These are phyloP conservation scores for Metschnikowia lunata DNA, from an alignment of 805 yeast species.

Conservation along the genomic window DNA sequence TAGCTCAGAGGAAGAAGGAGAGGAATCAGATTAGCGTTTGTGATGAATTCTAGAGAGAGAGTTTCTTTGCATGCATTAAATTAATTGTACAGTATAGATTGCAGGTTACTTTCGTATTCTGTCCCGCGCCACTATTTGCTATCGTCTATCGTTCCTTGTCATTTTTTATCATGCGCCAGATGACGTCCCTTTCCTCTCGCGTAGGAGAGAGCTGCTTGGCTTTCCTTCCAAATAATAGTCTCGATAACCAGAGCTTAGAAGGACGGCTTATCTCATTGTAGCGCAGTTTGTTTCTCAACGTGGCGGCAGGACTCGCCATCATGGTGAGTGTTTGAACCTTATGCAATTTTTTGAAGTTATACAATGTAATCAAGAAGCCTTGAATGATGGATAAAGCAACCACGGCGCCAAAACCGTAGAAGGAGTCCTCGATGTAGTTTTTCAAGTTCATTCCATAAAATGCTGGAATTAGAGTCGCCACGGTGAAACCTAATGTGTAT, in stretches of 20 bases:
- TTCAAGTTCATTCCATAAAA: constrained; percentile 85
- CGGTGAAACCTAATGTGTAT: constrained; percentile 78
- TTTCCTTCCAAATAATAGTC: constrained; percentile 25
- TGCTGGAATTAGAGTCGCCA: constrained; percentile 81
- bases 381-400: constrained; percentile 47
- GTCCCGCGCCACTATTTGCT: too few relatives aligned
- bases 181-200: constrained; percentile 32
- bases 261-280: constrained; percentile 5
- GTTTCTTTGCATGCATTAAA: constrained; percentile 1
- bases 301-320: constrained; percentile 29
- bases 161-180: constrained; percentile 44
- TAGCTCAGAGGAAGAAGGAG: constrained; percentile 13
- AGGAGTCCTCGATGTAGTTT: constrained; percentile 69
- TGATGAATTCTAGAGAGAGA: neutral
- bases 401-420: constrained; percentile 58
- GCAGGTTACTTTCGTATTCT: neutral
- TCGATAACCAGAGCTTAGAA: constrained; percentile 12
- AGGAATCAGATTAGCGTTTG: constrained; percentile 8
- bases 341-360: constrained; percentile 53
- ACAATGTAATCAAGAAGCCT: constrained; percentile 51
- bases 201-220: constrained; percentile 32
- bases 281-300: constrained; percentile 9
- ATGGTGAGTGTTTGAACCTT: constrained; percentile 66
- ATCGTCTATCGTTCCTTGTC: constrained; percentile 15
- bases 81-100: constrained; percentile 7